Conservation (phyloP, 129 eudicot genomes). For the Pittosporum tobira region DNA sequence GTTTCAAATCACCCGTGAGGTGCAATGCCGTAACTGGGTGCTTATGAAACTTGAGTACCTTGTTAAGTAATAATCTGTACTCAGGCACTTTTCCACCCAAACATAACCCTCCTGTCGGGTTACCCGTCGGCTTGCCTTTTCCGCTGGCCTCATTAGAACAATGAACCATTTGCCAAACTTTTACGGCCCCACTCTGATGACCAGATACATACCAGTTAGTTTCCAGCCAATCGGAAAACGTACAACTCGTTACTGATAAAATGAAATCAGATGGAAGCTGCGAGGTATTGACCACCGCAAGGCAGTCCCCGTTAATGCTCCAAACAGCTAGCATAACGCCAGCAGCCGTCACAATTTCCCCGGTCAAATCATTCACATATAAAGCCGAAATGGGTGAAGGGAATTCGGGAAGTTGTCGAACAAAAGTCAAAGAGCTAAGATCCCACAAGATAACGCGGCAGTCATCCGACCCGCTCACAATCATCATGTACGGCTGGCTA, state of each 20-base stretch:
- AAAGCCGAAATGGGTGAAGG: slow-evolving; percentile 77
- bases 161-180: slow-evolving; percentile 89
- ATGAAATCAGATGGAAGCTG: slow-evolving; percentile 87
- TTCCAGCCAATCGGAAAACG: slow-evolving; percentile 82
- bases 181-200: slow-evolving; percentile 89
- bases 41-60: slow-evolving; percentile 80
- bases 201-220: slow-evolving; percentile 85
- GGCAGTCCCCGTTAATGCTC: slow-evolving; percentile 89
- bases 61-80: slow-evolving; percentile 62
- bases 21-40: slow-evolving; percentile 83
- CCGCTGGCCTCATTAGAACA: slow-evolving; percentile 29
- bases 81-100: slow-evolving; percentile 60
- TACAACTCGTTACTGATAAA: slow-evolving; percentile 56
- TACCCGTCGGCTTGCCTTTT: slow-evolving; percentile 29
- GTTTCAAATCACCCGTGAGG: slow-evolving; percentile 62
- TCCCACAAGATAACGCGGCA: slow-evolving; percentile 81
- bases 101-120: slow-evolving; percentile 39
- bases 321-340: slow-evolving; percentile 90
- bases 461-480: slow-evolving; percentile 93
- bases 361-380: slow-evolving; percentile 72
- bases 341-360: slow-evolving; percentile 78
- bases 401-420: slow-evolving; percentile 85
- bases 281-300: slow-evolving; percentile 74
- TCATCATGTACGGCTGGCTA: slow-evolving; percentile 90
- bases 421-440: slow-evolving; percentile 61